Evolutionary conservation across 495 filamentous ascomycete genomes (phyloP), one percentile per base, ranked within the genome.

Genomic region (Usnea hakonensis): DNA sequence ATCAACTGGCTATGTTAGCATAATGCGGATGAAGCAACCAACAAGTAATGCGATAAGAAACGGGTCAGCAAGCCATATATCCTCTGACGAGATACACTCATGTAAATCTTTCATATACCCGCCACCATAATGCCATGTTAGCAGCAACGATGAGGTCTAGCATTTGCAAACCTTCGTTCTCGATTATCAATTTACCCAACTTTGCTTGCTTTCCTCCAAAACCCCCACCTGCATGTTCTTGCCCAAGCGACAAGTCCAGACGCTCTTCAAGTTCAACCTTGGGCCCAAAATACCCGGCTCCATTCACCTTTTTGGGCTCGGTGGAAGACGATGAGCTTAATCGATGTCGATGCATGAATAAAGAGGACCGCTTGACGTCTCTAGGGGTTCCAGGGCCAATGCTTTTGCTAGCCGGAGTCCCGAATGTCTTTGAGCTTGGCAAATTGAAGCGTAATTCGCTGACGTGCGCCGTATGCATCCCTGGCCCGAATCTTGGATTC

Each of bases 161-260:
- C 94, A 98, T 97, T 75, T 95, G 95, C 60, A 96, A 76, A 0
- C 94, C 94, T 66, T 95, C 93, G 65, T 93, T 86, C 65, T 92
- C 86, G 30, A 97, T 82, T 38, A 98, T 88, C 60, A 97, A 71
- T 74, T 97, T 98, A 1, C 93, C 93, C 69, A 98, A 77, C 74
- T 97, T 97, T 0, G 89, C 93, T 64, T 90, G 84, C 69, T 88
- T 92, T 1, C 91, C 91, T 50, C 85, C 80, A 68, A 89, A 86
- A 0, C 90, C 91, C 26, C 92, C 92, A 0, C 90, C 91, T 0
- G 91, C 85, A 21, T 76, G 79, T 73, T 96, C 91, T 62, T 82
- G 80, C 0, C 90, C 91, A 4, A 95, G 77, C 14, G 82, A 86
- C 4, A 95, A 68, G 68, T 92, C 88, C 53, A 94, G 71, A 5